Conservation (phyloP, 371 early-diverging fungal genomes). For the Rhizopus microsporus region DNA sequence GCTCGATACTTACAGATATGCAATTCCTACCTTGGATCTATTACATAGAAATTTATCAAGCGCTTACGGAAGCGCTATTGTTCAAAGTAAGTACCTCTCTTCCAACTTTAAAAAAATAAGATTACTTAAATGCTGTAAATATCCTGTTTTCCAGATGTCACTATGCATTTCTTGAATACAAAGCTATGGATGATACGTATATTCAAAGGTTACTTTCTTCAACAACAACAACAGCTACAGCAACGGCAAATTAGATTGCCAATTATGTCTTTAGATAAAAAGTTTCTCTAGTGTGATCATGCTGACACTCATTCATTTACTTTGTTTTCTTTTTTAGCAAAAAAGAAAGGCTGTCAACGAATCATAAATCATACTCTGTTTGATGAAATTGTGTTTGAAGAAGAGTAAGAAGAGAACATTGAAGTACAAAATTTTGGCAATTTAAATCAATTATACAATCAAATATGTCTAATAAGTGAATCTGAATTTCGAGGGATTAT, state of each 20-base stretch:
- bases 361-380: background rate
- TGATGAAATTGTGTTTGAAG: conserved; percentile 1
- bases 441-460: background rate
- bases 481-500: background rate
- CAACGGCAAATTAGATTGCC: background rate
- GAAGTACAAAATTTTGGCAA: background rate
- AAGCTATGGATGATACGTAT: background rate
- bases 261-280: background rate
- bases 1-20: background rate
- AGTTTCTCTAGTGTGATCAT: background rate
- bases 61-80: background rate
- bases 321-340: background rate
- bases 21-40: background rate
- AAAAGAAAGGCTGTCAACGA: background rate
- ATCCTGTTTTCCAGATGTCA: background rate
- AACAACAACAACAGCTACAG: background rate
- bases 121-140: background rate
- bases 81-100: background rate
- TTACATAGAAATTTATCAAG: background rate
- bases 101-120: background rate
- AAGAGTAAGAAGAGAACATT: background rate
- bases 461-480: background rate
- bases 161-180: background rate
- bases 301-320: background rate
- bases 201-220: background rate